Evolutionary conservation across 768 basidiomycete species (phyloP).

Genomic region (Panellus pusillus): DNA sequence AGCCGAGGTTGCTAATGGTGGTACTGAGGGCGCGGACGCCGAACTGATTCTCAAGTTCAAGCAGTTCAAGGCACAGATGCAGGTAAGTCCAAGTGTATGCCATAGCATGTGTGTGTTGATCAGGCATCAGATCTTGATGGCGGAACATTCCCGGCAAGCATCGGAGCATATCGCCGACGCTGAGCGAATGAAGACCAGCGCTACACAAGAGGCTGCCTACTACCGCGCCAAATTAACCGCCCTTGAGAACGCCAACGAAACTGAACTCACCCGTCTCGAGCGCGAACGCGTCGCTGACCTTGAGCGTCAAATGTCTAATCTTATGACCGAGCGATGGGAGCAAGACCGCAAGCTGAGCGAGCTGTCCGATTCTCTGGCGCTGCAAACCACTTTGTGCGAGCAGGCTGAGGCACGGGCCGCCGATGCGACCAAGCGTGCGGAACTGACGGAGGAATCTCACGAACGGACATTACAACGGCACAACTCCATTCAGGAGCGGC

Average conservation of each 20-base stretch:
- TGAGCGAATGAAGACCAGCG: constrained; percentile 72
- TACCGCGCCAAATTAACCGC: constrained; percentile 95
- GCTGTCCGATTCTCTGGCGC: constrained; percentile 67
- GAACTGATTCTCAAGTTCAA: constrained; percentile 84
- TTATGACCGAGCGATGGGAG: constrained; percentile 60
- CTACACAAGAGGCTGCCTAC: constrained; percentile 92
- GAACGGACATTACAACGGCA: constrained; percentile 63
- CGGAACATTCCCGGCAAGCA: constrained; percentile 71
- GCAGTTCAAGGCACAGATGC: constrained; percentile 81
- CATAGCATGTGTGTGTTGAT: constrained; percentile 8
- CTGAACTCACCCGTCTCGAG: constrained; percentile 71
- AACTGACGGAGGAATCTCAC: constrained; percentile 69
- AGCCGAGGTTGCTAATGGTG: constrained; percentile 34
- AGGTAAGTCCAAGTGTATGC: constrained; percentile 51
- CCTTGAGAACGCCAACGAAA: constrained; percentile 66
- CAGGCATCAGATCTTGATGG: constrained; percentile 59
- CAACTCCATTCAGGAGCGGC: constrained; percentile 66
- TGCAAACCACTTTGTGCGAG: constrained; percentile 75
- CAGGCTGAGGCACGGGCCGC: constrained; percentile 77
- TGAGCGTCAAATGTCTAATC: constrained; percentile 64
- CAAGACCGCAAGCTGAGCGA: constrained; percentile 74
- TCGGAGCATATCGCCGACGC: constrained; percentile 80
- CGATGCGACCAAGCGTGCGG: constrained; percentile 76
- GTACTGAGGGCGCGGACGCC: constrained; percentile 46
- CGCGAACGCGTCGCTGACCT: constrained; percentile 74